Percentiles rank a stretch among this genome's conserved stretches.
These are phyloP conservation scores for Kurtzmaniella cleridarum DNA, from an alignment of 805 yeast genomes.

Conservation along the genomic window DNA sequence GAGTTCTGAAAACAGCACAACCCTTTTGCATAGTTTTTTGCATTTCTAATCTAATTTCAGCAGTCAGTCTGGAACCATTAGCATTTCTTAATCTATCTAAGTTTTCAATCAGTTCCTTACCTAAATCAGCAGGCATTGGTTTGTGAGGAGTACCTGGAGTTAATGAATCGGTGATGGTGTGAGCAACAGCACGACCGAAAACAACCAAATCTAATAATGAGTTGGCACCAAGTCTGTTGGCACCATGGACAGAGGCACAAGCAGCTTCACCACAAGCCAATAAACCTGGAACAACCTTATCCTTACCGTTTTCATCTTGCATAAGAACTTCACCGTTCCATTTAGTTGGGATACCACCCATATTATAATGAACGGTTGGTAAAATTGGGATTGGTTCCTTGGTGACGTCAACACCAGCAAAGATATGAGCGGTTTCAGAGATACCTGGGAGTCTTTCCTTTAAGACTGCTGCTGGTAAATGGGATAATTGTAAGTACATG, in stretches of 20 bases:
- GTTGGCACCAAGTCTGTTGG: conserved; percentile 98
- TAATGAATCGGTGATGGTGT: conserved; percentile 78
- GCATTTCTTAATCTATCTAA: conserved; percentile 86
- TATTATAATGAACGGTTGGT: conserved; percentile 98
- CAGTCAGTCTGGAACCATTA: conserved; percentile 74
- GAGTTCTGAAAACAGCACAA: conserved; percentile 94
- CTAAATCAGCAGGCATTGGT: conserved; percentile 79
- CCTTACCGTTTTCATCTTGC: conserved; percentile 80
- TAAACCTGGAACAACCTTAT: conserved; percentile 85
- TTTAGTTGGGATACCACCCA: conserved; percentile 99
- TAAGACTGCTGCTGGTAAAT: conserved; percentile 85
- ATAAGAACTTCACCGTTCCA: conserved; percentile 94
- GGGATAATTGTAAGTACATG: conserved; percentile 89
- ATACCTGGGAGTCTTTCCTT: conserved; percentile 98
- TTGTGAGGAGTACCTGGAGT: conserved; percentile 86
- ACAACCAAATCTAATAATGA: conserved; percentile 94
- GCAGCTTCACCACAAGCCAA: conserved; percentile 99
- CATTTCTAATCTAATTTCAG: conserved; percentile 87
- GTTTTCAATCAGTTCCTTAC: conserved; percentile 84
- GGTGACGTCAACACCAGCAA: conserved; percentile 99
- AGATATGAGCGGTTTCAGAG: conserved; percentile 96
- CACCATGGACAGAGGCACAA: conserved; percentile 99
- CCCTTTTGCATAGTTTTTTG: conserved; percentile 95
- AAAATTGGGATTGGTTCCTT: conserved; percentile 98
- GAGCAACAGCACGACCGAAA: conserved; percentile 97